Evolutionary conservation across 2,329 filamentous ascomycete genomes (phyloP), one percentile per base, ranked within the genome.

Genomic region (Colletotrichum orchidophilum): DNA sequence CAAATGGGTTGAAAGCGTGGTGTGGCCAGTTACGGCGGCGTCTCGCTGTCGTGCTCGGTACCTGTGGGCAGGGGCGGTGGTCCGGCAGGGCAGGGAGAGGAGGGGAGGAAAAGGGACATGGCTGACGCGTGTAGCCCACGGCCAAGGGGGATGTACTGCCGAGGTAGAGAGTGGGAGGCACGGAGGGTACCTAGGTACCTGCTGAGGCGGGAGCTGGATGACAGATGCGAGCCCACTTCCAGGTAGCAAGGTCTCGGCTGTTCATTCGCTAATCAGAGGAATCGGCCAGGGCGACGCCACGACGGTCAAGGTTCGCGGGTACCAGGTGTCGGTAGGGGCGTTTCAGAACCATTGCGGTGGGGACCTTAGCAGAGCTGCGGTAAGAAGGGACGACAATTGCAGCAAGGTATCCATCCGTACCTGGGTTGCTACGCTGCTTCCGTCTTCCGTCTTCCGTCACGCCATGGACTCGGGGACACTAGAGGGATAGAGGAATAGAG

Each of bases 281-380:
- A 57, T 61, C 67, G 63, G 67, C 3, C 55, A 42, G 55, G 53
- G 68, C 63, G 68, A n/a, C n/a, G n/a, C n/a, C n/a, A n/a, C n/a
- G n/a, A 68, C 26, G 7, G 52, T 52, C 68, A 71, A 53, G 63
- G 67, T 60, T 70, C 63, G 35, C 42, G 31, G 67, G 62, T 39
- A 57, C 67, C 67, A 46, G n/a, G 58, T 46, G 58, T 42, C 52
- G 21, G 63, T 57, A 62, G 57, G 33, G 52, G 64, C 58, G 68
- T 71, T 71, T 71, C 68, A 71, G 67, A 59, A 63, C 57, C 68
- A 67, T 63, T 68, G 33, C 52, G 21, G 64, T 61, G 68, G 68
- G 46, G 67, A 60, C 42, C 63, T 71, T 71, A 68, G 42, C 42
- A 58, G 68, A 33, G 31, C 33, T 24, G 8, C 9, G 27, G 58